These are phyloP conservation scores for Pistacia vera DNA, from an alignment of 345 rosid genomes.

Conservation along the genomic window DNA sequence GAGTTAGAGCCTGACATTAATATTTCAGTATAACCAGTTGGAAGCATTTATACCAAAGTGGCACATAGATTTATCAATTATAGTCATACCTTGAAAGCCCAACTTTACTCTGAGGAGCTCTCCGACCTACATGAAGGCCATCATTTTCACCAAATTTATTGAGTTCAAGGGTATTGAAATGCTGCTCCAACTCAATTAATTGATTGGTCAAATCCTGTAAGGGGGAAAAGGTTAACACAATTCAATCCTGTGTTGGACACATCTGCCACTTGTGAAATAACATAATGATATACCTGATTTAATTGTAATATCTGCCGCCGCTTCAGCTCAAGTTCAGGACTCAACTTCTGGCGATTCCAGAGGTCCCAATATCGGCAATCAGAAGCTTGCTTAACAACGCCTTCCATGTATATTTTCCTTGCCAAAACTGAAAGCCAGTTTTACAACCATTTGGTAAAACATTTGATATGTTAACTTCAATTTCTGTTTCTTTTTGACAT, in stretches of 20 bases:
- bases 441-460: slow-evolving; percentile 9
- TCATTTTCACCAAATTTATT: slow-evolving; percentile 67
- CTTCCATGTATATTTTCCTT: slow-evolving; percentile 73
- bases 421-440: slow-evolving; percentile 69
- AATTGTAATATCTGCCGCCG: slow-evolving; percentile 56
- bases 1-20: too few relatives aligned
- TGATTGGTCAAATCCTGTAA: slow-evolving; percentile 83
- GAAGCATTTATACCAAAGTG: slow-evolving; percentile 2
- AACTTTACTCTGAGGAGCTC: slow-evolving; percentile 49
- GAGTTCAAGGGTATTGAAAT: slow-evolving; percentile 84
- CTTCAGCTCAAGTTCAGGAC: slow-evolving; percentile 86
- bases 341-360: slow-evolving; percentile 86
- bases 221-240: slow-evolving; percentile 20
- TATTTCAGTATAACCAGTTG: background rate
- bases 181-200: slow-evolving; percentile 84
- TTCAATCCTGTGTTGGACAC: slow-evolving; percentile 19
- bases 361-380: slow-evolving; percentile 83
- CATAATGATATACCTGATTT: slow-evolving; percentile 56
- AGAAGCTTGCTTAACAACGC: slow-evolving; percentile 81
- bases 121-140: slow-evolving; percentile 46
- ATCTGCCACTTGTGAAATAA: slow-evolving; percentile 6
- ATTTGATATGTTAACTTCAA: background rate
- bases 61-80: slow-evolving; percentile 1
- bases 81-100: slow-evolving; percentile 66
- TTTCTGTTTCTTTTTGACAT: background rate